These are phyloP conservation scores for Torulaspora maleeae DNA, from an alignment of 805 yeast species.

Conservation along the genomic window DNA sequence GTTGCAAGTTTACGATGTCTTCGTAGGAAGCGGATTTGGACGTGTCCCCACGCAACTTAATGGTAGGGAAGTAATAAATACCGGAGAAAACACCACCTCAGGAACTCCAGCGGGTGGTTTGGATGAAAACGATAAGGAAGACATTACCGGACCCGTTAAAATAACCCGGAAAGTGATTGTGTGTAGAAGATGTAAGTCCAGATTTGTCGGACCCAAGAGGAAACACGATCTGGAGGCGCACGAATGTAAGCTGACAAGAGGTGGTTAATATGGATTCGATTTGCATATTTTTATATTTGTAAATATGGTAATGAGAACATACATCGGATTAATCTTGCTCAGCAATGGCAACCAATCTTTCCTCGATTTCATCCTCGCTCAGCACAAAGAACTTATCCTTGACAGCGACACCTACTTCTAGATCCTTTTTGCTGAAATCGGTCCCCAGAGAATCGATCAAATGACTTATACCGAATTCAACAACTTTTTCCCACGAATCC, in stretches of 20 bases:
- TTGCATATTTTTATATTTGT: conserved; percentile 5
- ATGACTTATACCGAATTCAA: conserved; percentile 83
- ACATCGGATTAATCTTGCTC: conserved; percentile 68
- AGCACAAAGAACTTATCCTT: conserved; percentile 65
- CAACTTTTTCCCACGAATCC: conserved; percentile 85
- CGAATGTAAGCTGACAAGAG: conserved; percentile 14
- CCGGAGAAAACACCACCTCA: background rate
- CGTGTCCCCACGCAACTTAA: conserved; percentile 7
- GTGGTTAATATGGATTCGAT: conserved; percentile 1
- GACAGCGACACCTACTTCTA: conserved; percentile 88
- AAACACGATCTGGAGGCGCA: conserved; percentile 21
- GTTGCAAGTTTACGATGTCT: conserved; percentile 25
- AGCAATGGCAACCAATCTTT: conserved; percentile 87
- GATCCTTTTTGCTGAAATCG: conserved; percentile 88
- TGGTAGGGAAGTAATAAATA: background rate
- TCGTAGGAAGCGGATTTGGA: conserved; percentile 16
- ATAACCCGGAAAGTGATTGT: conserved; percentile 25
- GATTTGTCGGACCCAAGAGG: conserved; percentile 26
- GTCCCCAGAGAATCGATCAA: conserved; percentile 84
- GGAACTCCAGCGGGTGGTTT: background rate
- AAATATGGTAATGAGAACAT: background rate
- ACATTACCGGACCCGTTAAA: background rate
- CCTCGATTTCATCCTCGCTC: conserved; percentile 86
- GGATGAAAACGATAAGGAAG: background rate
- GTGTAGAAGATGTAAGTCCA: conserved; percentile 26